Conservation (phyloP, 169 alveolate species). For the Plasmodium vinckei region DNA sequence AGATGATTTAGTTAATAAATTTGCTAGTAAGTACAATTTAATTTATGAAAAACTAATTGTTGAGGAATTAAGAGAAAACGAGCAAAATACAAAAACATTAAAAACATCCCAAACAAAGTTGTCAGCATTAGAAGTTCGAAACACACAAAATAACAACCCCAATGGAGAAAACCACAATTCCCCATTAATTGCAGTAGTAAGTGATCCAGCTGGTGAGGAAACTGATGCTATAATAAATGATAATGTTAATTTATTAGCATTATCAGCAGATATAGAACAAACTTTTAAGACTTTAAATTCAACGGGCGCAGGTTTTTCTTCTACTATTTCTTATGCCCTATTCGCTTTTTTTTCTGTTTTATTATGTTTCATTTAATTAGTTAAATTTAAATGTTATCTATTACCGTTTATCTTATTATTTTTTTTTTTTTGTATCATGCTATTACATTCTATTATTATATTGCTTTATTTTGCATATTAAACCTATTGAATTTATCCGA, state of each 20-base stretch:
- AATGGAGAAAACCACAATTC: constrained; percentile 4
- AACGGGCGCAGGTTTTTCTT: constrained; percentile 6
- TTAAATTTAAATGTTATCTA: constrained; percentile 7
- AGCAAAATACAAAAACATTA: constrained; percentile 27
- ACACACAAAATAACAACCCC: constrained; percentile 11
- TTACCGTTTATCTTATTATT: constrained; percentile 2
- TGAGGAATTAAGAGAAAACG: constrained; percentile 57
- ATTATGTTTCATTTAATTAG: constrained; percentile 8
- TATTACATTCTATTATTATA: no score
- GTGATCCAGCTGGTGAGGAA: constrained; percentile 23
- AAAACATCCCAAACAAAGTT: constrained; percentile 13
- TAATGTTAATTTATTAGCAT: constrained; percentile 27
- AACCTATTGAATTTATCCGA: no score
- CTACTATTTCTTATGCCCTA: constrained; percentile 10
- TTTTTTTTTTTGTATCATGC: constrained; percentile 8
- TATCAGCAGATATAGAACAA: constrained; percentile 33
- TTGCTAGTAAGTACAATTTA: constrained; percentile 46
- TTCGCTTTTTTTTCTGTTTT: constrained; percentile 10
- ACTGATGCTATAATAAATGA: constrained; percentile 46
- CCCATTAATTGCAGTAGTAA: constrained; percentile 53
- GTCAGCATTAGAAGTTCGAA: constrained; percentile 52
- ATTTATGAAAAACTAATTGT: constrained; percentile 43
- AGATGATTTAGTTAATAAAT: constrained; percentile 32
- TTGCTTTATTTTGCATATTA: no score
- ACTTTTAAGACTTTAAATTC: constrained; percentile 20